Evolutionary conservation across 2,329 filamentous ascomycete genomes (phyloP), one percentile per base, ranked within the genome.

Genomic region (Orbilia blumenaviensis): DNA sequence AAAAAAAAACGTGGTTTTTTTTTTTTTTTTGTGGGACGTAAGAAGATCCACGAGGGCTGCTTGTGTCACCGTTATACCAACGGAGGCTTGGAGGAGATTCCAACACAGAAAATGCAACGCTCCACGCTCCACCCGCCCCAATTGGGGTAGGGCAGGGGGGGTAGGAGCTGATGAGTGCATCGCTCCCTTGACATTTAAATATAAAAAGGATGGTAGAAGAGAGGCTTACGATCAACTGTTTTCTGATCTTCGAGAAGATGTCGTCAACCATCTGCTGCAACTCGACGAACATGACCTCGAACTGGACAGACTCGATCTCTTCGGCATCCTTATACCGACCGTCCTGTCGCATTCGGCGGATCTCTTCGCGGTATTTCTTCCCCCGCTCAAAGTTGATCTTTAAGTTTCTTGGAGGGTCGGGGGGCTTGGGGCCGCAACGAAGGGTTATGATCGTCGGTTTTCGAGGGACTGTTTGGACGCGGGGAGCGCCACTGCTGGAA

Each of bases 51-150:
- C 18, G 50, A 27, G 46, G 9, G 21, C n/a, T 63, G 18, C 10
- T 34, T 44, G 58, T 52, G 42, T 16, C 23, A 48, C 34, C 10
- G 38, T n/a, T n/a, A n/a, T n/a, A n/a, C n/a, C n/a, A n/a, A n/a
- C n/a, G n/a, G n/a, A n/a, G n/a, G 44, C 34, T 42, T 34, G 25
- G 23, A 44, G n/a, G 16, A 12, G 21, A 0, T 61, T 64, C 14
- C 71, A 68, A 63, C 63, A 44, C 63, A 12, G 27, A 75, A 75
- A 75, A 75, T 75, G 27, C 71, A 75, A 75, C 71, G n/a, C n/a
- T n/a, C n/a, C n/a, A n/a, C n/a, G n/a, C n/a, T n/a, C n/a, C n/a
- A n/a, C n/a, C n/a, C n/a, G n/a, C n/a, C n/a, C n/a, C n/a, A n/a
- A n/a, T n/a, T n/a, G n/a, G n/a, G n/a, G n/a, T n/a, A n/a, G n/a